Conservation (phyloP, 345 rosid species). For the Raphanus raphanistrum region DNA sequence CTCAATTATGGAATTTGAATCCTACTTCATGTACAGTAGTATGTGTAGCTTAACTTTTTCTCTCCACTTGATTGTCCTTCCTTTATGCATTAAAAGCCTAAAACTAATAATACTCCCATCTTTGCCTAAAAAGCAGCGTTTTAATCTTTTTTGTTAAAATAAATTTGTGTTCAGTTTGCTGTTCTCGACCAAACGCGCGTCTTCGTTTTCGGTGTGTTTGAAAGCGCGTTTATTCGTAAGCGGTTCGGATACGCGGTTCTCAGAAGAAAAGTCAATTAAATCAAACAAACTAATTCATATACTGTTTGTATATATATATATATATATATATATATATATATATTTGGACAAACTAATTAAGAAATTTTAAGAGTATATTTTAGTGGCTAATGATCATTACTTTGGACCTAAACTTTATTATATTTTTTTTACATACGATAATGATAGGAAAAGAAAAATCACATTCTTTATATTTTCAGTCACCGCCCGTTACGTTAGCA, state of each 20-base stretch:
- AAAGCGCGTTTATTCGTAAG: constrained; percentile 7
- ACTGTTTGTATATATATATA: too few relatives aligned
- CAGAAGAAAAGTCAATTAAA: constrained; percentile 14
- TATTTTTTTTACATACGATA: neutral
- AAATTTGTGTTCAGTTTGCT: neutral
- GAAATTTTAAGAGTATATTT: neutral
- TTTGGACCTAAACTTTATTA: constrained; percentile 26
- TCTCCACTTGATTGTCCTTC: constrained; percentile 9
- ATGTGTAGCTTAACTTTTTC: constrained; percentile 12
- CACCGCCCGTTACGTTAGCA: constrained; percentile 35
- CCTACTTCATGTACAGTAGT: neutral
- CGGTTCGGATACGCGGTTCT: neutral
- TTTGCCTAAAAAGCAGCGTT: constrained; percentile 17
- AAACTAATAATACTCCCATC: constrained; percentile 2
- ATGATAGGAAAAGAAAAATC: neutral
- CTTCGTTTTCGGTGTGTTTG: neutral
- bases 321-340: too few relatives aligned
- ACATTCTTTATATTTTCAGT: constrained; percentile 6
- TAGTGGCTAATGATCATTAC: constrained; percentile 30
- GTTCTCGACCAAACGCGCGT: constrained; percentile 17
- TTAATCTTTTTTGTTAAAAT: neutral
- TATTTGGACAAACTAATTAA: too few relatives aligned
- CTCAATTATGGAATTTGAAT: constrained; percentile 13
- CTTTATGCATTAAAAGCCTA: constrained; percentile 21
- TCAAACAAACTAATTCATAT: neutral